phyloP scores from a whole-genome alignment of 805 yeast species.

The Candida ulmi region DNA sequence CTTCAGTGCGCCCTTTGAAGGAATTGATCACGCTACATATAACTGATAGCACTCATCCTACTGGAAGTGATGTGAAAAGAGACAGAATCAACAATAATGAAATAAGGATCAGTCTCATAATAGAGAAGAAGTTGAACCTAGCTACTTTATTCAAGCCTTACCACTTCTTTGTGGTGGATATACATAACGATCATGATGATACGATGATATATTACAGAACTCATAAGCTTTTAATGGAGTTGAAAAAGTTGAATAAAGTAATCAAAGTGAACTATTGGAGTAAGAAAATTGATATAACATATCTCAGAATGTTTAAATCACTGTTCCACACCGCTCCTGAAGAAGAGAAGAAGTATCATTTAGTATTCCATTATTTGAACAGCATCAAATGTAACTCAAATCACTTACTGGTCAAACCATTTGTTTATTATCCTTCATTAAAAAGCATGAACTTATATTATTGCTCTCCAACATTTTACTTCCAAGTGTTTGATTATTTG shows the following conservation, averaged over 20 bases:
- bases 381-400: conserved; percentile 17
- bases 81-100: neutral
- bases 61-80: too few relatives aligned
- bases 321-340: conserved; percentile 7
- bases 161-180: neutral
- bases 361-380: conserved; percentile 8
- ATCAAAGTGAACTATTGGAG: conserved; percentile 10
- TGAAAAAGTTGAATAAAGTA: conserved; percentile 6
- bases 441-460: conserved; percentile 15
- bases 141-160: neutral
- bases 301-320: conserved; percentile 19
- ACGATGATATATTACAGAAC: conserved; percentile 4
- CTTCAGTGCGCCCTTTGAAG: neutral
- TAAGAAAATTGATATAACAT: conserved; percentile 12
- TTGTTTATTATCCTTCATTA: conserved; percentile 10
- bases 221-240: conserved; percentile 2
- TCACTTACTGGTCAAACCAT: conserved; percentile 13
- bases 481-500: conserved; percentile 15
- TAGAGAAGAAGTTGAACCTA: neutral
- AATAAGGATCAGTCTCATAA: neutral
- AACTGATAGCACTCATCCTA: too few relatives aligned
- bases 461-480: conserved; percentile 20
- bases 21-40: neutral
- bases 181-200: neutral
- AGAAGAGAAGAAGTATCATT: conserved; percentile 1